A percentile compares a stretch with the other conserved stretches of the same genome.
Evolutionary conservation across 2,329 filamentous ascomycete genomes (phyloP).

Genomic region (Onygenales sp.): DNA sequence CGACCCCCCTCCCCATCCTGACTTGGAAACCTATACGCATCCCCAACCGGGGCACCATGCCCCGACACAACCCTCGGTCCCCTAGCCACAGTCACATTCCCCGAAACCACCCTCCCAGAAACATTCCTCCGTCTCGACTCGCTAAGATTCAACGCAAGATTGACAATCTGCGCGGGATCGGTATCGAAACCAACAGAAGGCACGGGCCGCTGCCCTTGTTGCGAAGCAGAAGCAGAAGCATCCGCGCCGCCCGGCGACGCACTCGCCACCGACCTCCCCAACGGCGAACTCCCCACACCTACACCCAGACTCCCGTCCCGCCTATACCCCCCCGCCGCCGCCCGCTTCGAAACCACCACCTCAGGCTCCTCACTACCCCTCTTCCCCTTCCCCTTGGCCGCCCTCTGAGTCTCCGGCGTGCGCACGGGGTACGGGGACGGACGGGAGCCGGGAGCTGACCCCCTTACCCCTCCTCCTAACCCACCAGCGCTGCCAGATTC

Average conservation of each 20-base stretch:
- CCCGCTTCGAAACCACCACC: constrained; percentile 25
- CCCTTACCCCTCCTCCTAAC: background rate
- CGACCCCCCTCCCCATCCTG: background rate
- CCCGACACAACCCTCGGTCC: constrained; percentile 2
- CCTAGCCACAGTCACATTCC: background rate
- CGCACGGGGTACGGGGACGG: background rate
- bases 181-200: constrained; percentile 45
- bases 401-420: background rate
- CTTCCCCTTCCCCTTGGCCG: constrained; percentile 21
- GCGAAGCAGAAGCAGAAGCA: constrained; percentile 8
- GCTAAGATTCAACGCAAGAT: constrained; percentile 80
- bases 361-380: constrained; percentile 28
- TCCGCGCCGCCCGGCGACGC: constrained; percentile 5
- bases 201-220: background rate
- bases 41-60: background rate
- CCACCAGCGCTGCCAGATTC: background rate
- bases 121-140: constrained; percentile 47
- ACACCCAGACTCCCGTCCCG: constrained; percentile 23
- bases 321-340: constrained; percentile 15
- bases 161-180: constrained; percentile 83
- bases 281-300: constrained; percentile 18
- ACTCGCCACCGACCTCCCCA: constrained; percentile 19
- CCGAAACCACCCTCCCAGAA: constrained; percentile 5
- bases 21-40: background rate
- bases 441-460: background rate